Evolutionary conservation across 1,284 basidiomycete genomes (phyloP).

Genomic region (Ganoderma resinaceum): DNA sequence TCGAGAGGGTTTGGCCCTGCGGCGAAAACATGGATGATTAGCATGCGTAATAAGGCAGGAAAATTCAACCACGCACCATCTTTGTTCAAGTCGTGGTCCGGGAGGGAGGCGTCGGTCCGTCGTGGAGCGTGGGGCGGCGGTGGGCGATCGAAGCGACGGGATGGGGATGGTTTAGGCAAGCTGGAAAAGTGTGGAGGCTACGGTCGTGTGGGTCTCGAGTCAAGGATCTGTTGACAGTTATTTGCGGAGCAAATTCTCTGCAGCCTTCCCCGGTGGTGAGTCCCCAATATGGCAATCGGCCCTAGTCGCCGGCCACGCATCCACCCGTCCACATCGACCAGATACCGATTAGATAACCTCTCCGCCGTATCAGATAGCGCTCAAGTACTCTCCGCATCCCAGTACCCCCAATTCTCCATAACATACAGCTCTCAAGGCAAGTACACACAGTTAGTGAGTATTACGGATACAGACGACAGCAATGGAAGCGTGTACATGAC

Average conservation of each 20-base stretch:
- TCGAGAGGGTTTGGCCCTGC: constrained; percentile 79
- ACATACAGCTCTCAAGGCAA: not conserved
- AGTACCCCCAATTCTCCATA: not conserved
- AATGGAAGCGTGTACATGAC: constrained; percentile 16
- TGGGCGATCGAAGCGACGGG: constrained; percentile 10
- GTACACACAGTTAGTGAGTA: not conserved
- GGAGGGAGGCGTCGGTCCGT: constrained; percentile 11
- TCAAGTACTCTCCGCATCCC: not conserved
- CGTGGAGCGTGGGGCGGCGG: not conserved
- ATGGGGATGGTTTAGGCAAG: constrained; percentile 5
- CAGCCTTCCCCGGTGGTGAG: constrained; percentile 33
- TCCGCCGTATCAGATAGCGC: not conserved
- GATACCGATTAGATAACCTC: constrained; percentile 15
- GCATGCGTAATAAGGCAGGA: constrained; percentile 1
- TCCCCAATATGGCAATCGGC: constrained; percentile 31
- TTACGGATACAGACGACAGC: constrained; percentile 21
- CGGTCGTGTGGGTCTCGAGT: constrained; percentile 37
- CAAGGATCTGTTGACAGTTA: constrained; percentile 37
- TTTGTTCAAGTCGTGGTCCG: constrained; percentile 17
- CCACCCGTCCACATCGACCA: constrained; percentile 11
- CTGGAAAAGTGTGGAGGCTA: not conserved
- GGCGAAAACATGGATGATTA: constrained; percentile 6
- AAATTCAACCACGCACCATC: constrained; percentile 33
- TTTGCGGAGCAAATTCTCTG: constrained; percentile 38
- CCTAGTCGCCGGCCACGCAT: not conserved